Evolutionary conservation across 1,284 basidiomycete genomes (phyloP).

Genomic region (Sutorius eximius): DNA sequence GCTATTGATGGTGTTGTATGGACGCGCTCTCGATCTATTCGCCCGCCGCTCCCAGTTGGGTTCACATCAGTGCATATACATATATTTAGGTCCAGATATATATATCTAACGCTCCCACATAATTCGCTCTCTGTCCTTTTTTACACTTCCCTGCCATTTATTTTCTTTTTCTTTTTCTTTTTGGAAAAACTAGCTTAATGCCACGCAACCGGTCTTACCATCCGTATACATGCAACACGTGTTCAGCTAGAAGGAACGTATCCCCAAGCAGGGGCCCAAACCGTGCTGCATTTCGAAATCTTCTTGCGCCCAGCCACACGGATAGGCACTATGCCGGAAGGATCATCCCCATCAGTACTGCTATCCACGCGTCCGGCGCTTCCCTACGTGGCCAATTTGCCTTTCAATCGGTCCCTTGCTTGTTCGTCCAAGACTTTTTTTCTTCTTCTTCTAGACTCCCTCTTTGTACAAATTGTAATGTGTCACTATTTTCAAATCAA

Average conservation of each 20-base stretch:
- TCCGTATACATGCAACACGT: slow-evolving; percentile 14
- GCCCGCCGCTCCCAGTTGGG: neutral
- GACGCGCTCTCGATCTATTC: slow-evolving; percentile 9
- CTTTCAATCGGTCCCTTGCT: neutral
- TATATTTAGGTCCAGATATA: slow-evolving; percentile 19
- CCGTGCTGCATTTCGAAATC: slow-evolving; percentile 14
- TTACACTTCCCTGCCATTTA: neutral
- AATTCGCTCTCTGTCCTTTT: slow-evolving; percentile 5
- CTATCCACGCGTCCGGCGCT: neutral
- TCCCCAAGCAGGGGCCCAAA: neutral
- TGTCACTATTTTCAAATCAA: neutral
- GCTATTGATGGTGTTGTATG: slow-evolving; percentile 2
- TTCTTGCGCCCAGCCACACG: slow-evolving; percentile 15
- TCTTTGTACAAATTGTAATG: too few species aligned
- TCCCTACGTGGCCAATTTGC: neutral
- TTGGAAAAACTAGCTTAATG: slow-evolving; percentile 1
- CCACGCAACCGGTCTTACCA: neutral
- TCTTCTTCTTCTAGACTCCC: too few species aligned
- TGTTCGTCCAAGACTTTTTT: neutral
- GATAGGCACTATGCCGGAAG: slow-evolving; percentile 23
- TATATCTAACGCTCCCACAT: slow-evolving; percentile 8
- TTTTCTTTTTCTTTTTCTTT: slow-evolving; percentile 2
- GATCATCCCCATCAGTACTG: slow-evolving; percentile 18
- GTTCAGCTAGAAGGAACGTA: slow-evolving; percentile 4
- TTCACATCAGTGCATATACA: slow-evolving; percentile 4